Evolutionary conservation across 371 early-diverging fungal species (phyloP).

Genomic region (Mucor mucedo): DNA sequence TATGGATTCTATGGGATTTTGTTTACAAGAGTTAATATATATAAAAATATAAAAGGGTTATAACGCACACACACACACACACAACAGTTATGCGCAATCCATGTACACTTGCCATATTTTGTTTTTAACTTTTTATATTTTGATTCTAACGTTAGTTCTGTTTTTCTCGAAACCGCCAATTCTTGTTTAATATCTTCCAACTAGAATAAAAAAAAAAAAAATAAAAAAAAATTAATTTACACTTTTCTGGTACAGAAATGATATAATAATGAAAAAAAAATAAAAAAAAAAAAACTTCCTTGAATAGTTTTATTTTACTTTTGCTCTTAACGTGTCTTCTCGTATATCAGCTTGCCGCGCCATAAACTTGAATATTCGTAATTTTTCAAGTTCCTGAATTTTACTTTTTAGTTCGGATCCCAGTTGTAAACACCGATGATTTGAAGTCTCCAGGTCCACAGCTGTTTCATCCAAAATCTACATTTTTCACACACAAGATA

Average conservation of each 20-base stretch:
- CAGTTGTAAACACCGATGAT: slow-evolving; percentile 41
- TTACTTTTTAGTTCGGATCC: slow-evolving; percentile 38
- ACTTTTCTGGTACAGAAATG: not conserved
- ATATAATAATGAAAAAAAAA: no score
- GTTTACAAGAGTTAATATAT: not conserved
- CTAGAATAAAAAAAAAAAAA: slow-evolving; percentile 17
- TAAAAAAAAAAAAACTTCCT: not conserved
- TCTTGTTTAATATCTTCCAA: slow-evolving; percentile 54
- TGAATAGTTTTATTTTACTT: slow-evolving; percentile 27
- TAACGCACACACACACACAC: not conserved
- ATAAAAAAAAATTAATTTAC: not conserved
- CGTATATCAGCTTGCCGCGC: slow-evolving; percentile 50
- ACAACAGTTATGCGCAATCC: not conserved
- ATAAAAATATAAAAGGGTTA: not conserved
- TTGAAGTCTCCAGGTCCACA: slow-evolving; percentile 41
- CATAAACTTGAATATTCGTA: slow-evolving; percentile 51
- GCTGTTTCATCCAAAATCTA: slow-evolving; percentile 43
- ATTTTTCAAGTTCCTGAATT: slow-evolving; percentile 44
- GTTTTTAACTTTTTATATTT: slow-evolving; percentile 48
- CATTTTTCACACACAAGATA: not conserved
- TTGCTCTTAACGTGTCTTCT: slow-evolving; percentile 43
- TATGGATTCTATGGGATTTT: slow-evolving; percentile 28
- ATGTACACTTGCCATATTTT: slow-evolving; percentile 39
- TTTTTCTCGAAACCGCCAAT: slow-evolving; percentile 42
- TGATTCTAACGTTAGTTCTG: slow-evolving; percentile 46